A percentile compares a stretch with the other conserved stretches of the same genome.
Conservation (phyloP, 768 basidiomycete species). For the Polyporus arcularius region DNA sequence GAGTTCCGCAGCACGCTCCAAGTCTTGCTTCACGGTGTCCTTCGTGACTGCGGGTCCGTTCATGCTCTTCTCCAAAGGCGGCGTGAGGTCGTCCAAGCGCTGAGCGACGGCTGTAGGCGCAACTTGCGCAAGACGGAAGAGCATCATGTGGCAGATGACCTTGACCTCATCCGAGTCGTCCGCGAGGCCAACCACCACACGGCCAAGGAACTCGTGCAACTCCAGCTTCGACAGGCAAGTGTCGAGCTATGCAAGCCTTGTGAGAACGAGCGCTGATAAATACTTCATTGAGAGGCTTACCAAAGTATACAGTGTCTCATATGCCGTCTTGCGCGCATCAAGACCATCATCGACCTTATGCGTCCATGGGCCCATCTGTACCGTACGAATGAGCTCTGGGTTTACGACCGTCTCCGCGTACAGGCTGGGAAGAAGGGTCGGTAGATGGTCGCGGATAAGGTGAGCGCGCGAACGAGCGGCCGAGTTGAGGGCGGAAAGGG, state of each 20-base stretch:
- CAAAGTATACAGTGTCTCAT: conserved; percentile 95
- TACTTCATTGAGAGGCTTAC: conserved; percentile 46
- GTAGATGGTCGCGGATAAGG: conserved; percentile 83
- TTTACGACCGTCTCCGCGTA: conserved; percentile 87
- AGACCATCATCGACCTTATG: conserved; percentile 97
- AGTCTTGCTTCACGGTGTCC: conserved; percentile 93
- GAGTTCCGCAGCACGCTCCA: conserved; percentile 86
- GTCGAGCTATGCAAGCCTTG: conserved; percentile 59
- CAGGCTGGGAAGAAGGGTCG: conserved; percentile 72
- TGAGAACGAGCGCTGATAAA: background rate
- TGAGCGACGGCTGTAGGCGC: conserved; percentile 83
- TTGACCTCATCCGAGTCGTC: conserved; percentile 98
- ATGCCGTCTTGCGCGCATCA: conserved; percentile 95
- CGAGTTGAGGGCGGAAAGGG: conserved; percentile 89
- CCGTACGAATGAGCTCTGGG: conserved; percentile 78
- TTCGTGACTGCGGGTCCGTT: conserved; percentile 87
- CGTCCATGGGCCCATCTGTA: conserved; percentile 97
- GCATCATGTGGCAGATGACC: conserved; percentile 93
- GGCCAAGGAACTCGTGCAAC: conserved; percentile 78
- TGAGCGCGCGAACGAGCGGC: conserved; percentile 95
- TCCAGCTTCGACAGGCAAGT: conserved; percentile 90
- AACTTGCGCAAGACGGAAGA: conserved; percentile 86
- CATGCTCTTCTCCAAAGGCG: conserved; percentile 85
- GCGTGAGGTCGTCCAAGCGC: conserved; percentile 82
- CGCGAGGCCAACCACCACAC: conserved; percentile 77